Percentiles rank a stretch among this genome's conserved stretches.
These are phyloP conservation scores for Cymodocea nodosa DNA, from an alignment of 116 monocot genomes.

Conservation along the genomic window DNA sequence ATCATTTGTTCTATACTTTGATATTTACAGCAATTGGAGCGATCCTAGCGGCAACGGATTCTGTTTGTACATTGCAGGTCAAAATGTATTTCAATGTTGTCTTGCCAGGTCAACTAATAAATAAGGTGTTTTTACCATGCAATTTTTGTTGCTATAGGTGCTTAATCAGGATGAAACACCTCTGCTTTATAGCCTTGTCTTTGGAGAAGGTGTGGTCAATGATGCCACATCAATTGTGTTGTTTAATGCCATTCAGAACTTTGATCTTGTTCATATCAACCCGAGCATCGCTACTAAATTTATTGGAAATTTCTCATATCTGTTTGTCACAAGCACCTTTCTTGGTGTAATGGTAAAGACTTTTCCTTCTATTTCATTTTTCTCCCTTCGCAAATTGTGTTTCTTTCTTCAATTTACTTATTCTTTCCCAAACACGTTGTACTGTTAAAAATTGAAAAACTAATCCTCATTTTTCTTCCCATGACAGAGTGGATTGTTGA, in stretches of 20 bases:
- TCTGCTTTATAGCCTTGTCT: conserved; percentile 85
- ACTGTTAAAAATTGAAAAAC: neutral
- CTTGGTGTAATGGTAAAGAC: conserved; percentile 70
- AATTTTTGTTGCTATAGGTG: conserved; percentile 23
- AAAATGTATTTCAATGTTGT: neutral
- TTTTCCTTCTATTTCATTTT: conserved; percentile 3
- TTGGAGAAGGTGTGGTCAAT: conserved; percentile 98
- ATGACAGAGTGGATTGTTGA: conserved; percentile 70
- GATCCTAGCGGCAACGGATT: conserved; percentile 85
- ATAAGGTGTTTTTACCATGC: neutral
- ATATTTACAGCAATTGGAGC: conserved; percentile 58
- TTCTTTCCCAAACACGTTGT: no score
- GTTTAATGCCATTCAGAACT: conserved; percentile 92
- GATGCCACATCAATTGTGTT: conserved; percentile 97
- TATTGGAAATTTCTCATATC: conserved; percentile 60
- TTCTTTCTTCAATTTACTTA: neutral
- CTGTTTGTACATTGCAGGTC: conserved; percentile 88
- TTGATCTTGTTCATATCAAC: conserved; percentile 77
- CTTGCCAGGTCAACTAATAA: neutral
- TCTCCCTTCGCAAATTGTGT: neutral
- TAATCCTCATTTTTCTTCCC: conserved; percentile 3
- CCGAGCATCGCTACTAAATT: conserved; percentile 33
- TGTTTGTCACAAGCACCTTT: conserved; percentile 74
- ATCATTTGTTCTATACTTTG: neutral
- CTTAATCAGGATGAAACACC: conserved; percentile 97